These are phyloP conservation scores for Fonsecaea nubica DNA, from an alignment of 2,329 filamentous ascomycete genomes.

Conservation along the genomic window DNA sequence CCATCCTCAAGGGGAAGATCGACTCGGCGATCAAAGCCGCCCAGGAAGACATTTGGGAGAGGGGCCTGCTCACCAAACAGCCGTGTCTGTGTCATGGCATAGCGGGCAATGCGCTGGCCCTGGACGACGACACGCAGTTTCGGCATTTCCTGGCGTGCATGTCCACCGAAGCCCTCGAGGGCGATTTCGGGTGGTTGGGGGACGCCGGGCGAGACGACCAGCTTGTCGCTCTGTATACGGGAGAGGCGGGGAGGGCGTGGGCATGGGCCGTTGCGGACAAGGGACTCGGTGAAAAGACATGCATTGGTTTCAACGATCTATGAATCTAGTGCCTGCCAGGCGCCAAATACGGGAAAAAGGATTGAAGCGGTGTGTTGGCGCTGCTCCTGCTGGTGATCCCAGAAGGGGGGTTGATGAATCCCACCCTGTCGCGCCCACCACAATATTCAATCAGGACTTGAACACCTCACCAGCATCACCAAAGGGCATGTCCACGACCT, in stretches of 20 bases:
- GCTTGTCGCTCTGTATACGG: constrained; percentile 58
- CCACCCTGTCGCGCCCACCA: neutral
- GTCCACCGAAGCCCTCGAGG: constrained; percentile 32
- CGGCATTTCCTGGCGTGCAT: constrained; percentile 32
- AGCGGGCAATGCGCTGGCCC: constrained; percentile 65
- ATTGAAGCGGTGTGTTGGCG: too few species aligned
- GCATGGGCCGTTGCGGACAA: constrained; percentile 48
- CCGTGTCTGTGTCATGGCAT: constrained; percentile 72
- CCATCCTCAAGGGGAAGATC: constrained; percentile 29
- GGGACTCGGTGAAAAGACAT: constrained; percentile 24
- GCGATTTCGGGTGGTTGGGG: constrained; percentile 32
- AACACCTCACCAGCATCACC: neutral
- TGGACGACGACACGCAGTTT: constrained; percentile 35
- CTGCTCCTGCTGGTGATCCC: too few species aligned
- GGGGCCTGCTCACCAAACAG: constrained; percentile 67
- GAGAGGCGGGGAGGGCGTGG: constrained; percentile 58
- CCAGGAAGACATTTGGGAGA: constrained; percentile 61
- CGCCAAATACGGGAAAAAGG: neutral
- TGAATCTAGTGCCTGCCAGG: constrained; percentile 16
- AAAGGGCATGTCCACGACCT: constrained; percentile 6
- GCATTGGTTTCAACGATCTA: constrained; percentile 41
- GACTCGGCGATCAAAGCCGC: constrained; percentile 39
- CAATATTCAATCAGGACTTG: neutral
- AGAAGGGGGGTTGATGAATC: too few species aligned
- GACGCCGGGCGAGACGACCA: constrained; percentile 58